phyloP scores from a whole-genome alignment of 495 filamentous ascomycete species.

The Alectoria sarmentosa region DNA sequence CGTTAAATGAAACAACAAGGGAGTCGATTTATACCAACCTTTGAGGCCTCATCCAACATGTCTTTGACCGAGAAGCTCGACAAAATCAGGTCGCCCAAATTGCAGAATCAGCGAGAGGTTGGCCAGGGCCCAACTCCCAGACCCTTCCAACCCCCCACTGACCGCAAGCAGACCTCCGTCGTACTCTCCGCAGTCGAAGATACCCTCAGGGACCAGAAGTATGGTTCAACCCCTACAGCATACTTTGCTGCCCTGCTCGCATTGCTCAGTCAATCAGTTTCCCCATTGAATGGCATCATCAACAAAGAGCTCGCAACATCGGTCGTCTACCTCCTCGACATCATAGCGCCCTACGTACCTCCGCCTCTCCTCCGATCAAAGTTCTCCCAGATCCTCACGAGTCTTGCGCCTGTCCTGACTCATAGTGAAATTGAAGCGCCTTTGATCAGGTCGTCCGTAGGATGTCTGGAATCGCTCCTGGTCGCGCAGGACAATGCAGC shows the following conservation, averaged over 20 bases:
- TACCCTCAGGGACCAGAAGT: slow-evolving; percentile 78
- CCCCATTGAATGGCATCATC: slow-evolving; percentile 50
- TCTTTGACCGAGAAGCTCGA: slow-evolving; percentile 85
- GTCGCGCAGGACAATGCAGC: slow-evolving; percentile 78
- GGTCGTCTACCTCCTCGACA: slow-evolving; percentile 92
- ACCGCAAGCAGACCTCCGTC: slow-evolving; percentile 61
- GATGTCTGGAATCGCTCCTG: slow-evolving; percentile 81
- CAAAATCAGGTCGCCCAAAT: slow-evolving; percentile 92
- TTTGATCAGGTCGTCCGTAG: slow-evolving; percentile 80
- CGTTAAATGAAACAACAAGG: not conserved
- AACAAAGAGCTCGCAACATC: slow-evolving; percentile 83
- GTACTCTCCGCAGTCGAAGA: slow-evolving; percentile 89
- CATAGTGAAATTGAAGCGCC: slow-evolving; percentile 80
- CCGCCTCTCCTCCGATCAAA: slow-evolving; percentile 80
- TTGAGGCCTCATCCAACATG: slow-evolving; percentile 39
- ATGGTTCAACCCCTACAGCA: slow-evolving; percentile 73
- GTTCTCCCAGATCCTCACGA: slow-evolving; percentile 85
- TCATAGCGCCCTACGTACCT: slow-evolving; percentile 76
- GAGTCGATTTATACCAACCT: not conserved
- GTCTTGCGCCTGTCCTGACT: slow-evolving; percentile 74
- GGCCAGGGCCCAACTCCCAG: slow-evolving; percentile 5
- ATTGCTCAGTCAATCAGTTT: slow-evolving; percentile 69
- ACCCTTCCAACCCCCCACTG: slow-evolving; percentile 16
- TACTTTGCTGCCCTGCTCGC: slow-evolving; percentile 97
- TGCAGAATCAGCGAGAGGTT: slow-evolving; percentile 57